Base-by-base conservation (phyloP, 2,329 filamentous ascomycete species). In the Aureobasidium zeae region DNA sequence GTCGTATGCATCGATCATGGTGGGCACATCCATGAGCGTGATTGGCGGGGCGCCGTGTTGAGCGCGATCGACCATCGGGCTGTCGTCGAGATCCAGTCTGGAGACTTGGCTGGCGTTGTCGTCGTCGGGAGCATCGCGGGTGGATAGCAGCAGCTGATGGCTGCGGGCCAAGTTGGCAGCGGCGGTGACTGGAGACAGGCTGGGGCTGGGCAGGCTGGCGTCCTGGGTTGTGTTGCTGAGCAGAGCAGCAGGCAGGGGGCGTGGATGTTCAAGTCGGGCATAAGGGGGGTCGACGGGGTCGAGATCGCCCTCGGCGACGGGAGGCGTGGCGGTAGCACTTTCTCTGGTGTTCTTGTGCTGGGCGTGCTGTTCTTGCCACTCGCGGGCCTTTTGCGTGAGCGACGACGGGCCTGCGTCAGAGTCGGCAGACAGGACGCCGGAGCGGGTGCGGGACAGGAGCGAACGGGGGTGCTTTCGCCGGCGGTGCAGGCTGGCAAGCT, bases 121-220 rank as follows among this genome's bases (percentile, higher is more conserved):
- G 20, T 48, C 49, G 11, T 59, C 57, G n/a, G n/a, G n/a, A n/a
- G 35, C 44, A 15, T 45, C 43, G 10, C 41, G 32, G 13, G 33
- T 30, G 6, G 44, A 42, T 4, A 49, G 29, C 8, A 49, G 46
- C 22, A 37, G 43, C 34, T 45, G 43, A 16, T 49, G 48, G 29
- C 64, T 60, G 20, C 63, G 62, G 12, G 67, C 57, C 13, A 71
- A 57, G 57, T 71, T 71, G 53, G 89, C 83, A 54, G 85, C 86
- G 47, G 93, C 76, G 5, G 89, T 93, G 28, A 82, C 78, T 3
- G 91, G 91, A 19, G 91, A 98, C 45, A 98, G 67, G 56, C 91
- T 88, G 24, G 91, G 91, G 61, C 91, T 98, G 41, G 91, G 91
- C 49, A 98, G 71, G 63, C 86, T 95, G 51, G 86, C 86, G 68